Base-by-base conservation (phyloP, 129 eudicot genomes). In the Flaveria robusta region DNA sequence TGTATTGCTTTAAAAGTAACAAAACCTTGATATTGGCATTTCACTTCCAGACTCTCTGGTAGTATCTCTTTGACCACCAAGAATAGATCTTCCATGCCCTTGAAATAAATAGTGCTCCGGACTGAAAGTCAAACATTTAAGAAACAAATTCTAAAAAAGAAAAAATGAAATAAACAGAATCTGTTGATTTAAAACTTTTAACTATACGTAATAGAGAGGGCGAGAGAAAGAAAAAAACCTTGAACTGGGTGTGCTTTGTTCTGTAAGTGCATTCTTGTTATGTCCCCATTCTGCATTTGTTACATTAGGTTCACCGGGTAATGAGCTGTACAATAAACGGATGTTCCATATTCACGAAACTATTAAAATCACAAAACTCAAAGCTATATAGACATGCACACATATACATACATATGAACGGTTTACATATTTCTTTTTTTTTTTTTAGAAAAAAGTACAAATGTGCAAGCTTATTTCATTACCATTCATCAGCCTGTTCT, bases 221-320 rank as follows among this genome's bases (percentile, higher is more conserved):
- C 39, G 39, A 5, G 75, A 77, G 9, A 16, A 22, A 59, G 55
- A 7, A 18, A 31, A 50, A 22, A 79, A 95, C 99, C 97, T 91
- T 85, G 99, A 91, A 82, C 96, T 83, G 19, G 97, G 94, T 70
- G 97, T 95, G 85, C 94, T 84, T 66, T 75, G 87, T 82, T 89
- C 97, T 63, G 92, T 68, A 78, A 84, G 82, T 78, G 74, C 85
- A 68, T 82, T 86, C 86, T 93, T 83, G 86, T 93, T 83, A 7
- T 34, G 39, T 34, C 39, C 39, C 39, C 39, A 34, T 34, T 34
- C 39, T 34, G 39, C 39, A 34, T 34, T 34, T 34, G 8, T 34
- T 34, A 5, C 39, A 34, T 34, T 5, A 37, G 94, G 96, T 74
- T 95, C 99, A 75, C 92, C 90, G 39, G 81, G 97, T 74, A 88